Evolutionary conservation across 345 rosid species (phyloP), one percentile per base, ranked within the genome.

Genomic region (Citrus mangshanensis): DNA sequence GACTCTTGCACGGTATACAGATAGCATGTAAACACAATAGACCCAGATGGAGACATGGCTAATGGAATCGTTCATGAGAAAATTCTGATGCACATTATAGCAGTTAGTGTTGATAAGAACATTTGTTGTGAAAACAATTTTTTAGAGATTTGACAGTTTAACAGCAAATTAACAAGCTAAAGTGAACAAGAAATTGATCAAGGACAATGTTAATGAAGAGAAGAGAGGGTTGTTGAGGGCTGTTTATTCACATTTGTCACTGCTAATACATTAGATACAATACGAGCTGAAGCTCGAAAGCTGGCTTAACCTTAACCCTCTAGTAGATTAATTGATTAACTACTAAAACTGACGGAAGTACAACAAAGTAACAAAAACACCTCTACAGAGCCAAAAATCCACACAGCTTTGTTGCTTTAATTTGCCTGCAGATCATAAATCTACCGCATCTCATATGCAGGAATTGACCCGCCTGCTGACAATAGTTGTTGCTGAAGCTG

Each of bases 401-500:
- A 60, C 81, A 70, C 56, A 75, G 37, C 37, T 54, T 40, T 62
- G 38, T 60, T 61, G 25, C 34, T 61, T 62, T 0, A 54, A 3
- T 59, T 59, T 61, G 12, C 30, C 77, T 27, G 69, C 69, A 25
- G 72, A 77, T 54, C 34, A 24, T 59, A 63, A 64, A 13, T 35
- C 63, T 58, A 25, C 66, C 69, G 35, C 75, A 46, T 35, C 30
- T 78, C 58, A 78, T 51, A 77, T 71, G 81, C 68, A n/a, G 85
- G 87, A 80, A 85, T 79, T 68, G 83, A 78, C 51, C 90, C 87
- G 2, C 90, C 89, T 12, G 91, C 91, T 12, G 86, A 84, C 81
- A 84, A 60, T 34, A 90, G 63, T 83, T 90, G 89, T 64, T 82
- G 80, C 87, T 90, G 89, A 65, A 91, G 85, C 95, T 91, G 73